Evolutionary conservation across 805 yeast genomes (phyloP).

Genomic region (Suhomyces sp.): DNA sequence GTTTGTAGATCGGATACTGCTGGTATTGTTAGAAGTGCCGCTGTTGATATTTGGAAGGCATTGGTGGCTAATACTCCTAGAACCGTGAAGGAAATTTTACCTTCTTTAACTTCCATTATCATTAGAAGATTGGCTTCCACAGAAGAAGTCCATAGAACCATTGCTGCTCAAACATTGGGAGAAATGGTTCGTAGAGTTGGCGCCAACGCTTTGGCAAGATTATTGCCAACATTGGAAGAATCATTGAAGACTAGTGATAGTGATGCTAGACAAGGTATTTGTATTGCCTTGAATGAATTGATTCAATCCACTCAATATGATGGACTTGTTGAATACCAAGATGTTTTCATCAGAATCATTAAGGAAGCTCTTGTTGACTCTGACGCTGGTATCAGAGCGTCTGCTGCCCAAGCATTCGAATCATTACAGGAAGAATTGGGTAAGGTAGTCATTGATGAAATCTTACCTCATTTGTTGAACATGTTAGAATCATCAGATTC

Average conservation of each 20-base stretch:
- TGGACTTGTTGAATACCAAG: constrained; percentile 63
- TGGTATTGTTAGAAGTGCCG: constrained; percentile 81
- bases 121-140: constrained; percentile 81
- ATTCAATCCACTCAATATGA: constrained; percentile 69
- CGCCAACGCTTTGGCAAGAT: constrained; percentile 75
- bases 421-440: constrained; percentile 81
- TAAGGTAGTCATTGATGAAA: constrained; percentile 80
- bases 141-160: constrained; percentile 74
- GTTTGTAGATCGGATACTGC: constrained; percentile 92
- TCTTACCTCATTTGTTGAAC: constrained; percentile 77
- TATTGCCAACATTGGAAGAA: constrained; percentile 80
- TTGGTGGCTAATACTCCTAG: constrained; percentile 94
- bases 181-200: constrained; percentile 95
- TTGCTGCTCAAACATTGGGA: constrained; percentile 92
- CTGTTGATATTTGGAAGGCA: constrained; percentile 96
- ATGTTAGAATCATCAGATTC: constrained; percentile 59
- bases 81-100: constrained; percentile 87
- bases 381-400: constrained; percentile 72
- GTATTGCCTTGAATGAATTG: constrained; percentile 87
- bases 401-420: constrained; percentile 92
- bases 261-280: constrained; percentile 92
- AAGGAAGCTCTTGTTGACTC: constrained; percentile 78
- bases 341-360: constrained; percentile 67
- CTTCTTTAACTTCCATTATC: constrained; percentile 75
- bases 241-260: constrained; percentile 59